Evolutionary conservation across 2,329 filamentous ascomycete genomes (phyloP), one percentile per base, ranked within the genome.

Genomic region (Penicillium verrucosum): DNA sequence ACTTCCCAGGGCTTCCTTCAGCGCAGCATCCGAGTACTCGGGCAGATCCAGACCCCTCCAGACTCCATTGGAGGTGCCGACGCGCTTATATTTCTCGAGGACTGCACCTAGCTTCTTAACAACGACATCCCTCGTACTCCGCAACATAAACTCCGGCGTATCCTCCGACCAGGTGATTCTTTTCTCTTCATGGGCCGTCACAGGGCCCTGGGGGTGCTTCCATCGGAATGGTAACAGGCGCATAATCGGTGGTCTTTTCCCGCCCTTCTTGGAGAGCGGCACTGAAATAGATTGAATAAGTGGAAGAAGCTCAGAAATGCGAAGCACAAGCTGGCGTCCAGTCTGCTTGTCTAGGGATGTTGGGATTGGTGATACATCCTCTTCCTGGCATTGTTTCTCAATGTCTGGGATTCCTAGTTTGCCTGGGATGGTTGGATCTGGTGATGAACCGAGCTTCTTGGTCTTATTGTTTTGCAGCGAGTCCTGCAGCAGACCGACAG

Each of bases 131-230:
- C 72, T 71, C 66, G 81, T 68, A 44, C 73, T 58, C 7, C 60
- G 61, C 0, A 77, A 60, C 4, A 81, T 63, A 44, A 79, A 72
- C 3, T 72, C 68, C 4, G 77, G 65, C 75, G 81, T 80, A 62
- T 82, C 78, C 48, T 76, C 66, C 14, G 78, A 71, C 79, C 79
- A 82, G 1, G 78, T 67, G 12, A 79, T 51, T 5, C 66, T 65
- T 29, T 64, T 68, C 23, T 72, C 56, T 12, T 73, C 63, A 2
- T 50, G 44, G 7, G 59, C 42, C 1, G 65, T 68, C 25, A 73
- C 41, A 7, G 70, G 68, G 0, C 72, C 65, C 3, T 63, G 36
- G 21, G 71, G 66, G 64, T 65, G 52, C 66, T 75, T 70, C 75
- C 74, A 69, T 30, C 66, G 64, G 63, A 66, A 64, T 45, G 76